Evolutionary conservation across 2,329 filamentous ascomycete species (phyloP).

Genomic region (Neoscytalidium dimidiatum): DNA sequence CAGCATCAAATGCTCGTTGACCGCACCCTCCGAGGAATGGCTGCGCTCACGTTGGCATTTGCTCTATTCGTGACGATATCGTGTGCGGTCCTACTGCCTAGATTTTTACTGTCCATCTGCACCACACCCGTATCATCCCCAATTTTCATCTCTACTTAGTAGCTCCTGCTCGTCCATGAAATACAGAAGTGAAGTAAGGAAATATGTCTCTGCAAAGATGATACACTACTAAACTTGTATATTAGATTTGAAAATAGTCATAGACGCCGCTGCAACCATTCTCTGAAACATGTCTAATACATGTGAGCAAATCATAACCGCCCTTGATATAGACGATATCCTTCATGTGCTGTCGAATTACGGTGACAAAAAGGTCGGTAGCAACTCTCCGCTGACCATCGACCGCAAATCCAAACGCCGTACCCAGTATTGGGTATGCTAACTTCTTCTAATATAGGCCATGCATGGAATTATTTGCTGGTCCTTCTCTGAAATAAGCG

Average conservation of each 20-base stretch:
- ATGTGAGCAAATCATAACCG: constrained; percentile 33
- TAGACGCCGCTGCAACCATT: constrained; percentile 33
- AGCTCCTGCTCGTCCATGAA: background rate
- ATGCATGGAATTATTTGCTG: background rate
- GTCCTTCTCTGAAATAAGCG: background rate
- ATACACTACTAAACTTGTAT: background rate
- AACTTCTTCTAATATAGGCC: background rate
- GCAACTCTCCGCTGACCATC: constrained; percentile 1
- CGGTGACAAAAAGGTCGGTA: background rate
- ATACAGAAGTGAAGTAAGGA: background rate
- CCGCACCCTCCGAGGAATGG: constrained; percentile 30
- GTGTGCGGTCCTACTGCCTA: background rate
- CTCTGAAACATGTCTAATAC: constrained; percentile 34
- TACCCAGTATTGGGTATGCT: background rate
- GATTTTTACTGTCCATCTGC: background rate
- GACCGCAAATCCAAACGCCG: background rate
- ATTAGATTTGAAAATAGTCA: constrained; percentile 22
- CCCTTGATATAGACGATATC: constrained; percentile 24
- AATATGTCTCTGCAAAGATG: no score
- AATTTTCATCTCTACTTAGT: background rate
- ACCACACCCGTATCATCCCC: background rate
- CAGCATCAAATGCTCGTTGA: constrained; percentile 32
- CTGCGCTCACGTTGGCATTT: constrained; percentile 25
- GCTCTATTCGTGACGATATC: constrained; percentile 22
- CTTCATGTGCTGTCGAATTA: background rate